A percentile compares a stretch with the other conserved stretches of the same genome.
phyloP scores from a whole-genome alignment of 2,329 filamentous ascomycete genomes.

The Botrytis fragariae region DNA sequence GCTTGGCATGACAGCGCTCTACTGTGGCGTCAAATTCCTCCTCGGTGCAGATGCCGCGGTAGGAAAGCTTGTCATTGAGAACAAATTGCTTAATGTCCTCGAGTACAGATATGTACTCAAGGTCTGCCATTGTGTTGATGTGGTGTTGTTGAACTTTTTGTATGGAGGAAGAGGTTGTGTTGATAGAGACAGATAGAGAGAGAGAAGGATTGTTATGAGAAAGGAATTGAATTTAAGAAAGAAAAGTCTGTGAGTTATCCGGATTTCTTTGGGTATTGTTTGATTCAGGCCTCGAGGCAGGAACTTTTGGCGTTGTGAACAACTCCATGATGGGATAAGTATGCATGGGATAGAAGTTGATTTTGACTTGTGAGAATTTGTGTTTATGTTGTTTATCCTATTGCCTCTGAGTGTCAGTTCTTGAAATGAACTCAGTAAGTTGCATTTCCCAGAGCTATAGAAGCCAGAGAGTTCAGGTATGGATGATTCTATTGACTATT shows the following conservation, averaged over 20 bases:
- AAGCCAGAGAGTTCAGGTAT: neutral
- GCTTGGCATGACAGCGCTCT: neutral
- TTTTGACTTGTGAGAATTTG: neutral
- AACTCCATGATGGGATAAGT: neutral
- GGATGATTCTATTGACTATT: neutral
- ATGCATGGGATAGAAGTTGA: neutral
- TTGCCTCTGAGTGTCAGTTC: neutral
- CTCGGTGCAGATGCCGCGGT: neutral
- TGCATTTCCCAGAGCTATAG: accelerated
- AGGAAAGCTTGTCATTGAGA: neutral
- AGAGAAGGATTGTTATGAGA: neutral
- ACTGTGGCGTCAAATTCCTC: neutral
- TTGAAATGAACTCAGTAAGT: neutral
- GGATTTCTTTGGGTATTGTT: neutral
- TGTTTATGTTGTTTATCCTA: neutral
- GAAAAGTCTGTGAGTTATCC: neutral
- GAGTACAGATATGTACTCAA: neutral
- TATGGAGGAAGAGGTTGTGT: neutral
- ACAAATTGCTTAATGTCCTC: neutral
- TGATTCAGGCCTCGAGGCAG: neutral
- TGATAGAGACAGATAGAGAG: neutral
- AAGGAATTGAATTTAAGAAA: neutral
- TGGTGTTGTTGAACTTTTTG: neutral
- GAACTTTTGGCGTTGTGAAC: neutral
- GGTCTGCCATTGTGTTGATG: neutral